These are phyloP conservation scores for Verruconis gallopava DNA, from an alignment of 2,329 filamentous ascomycete genomes.

Conservation along the genomic window DNA sequence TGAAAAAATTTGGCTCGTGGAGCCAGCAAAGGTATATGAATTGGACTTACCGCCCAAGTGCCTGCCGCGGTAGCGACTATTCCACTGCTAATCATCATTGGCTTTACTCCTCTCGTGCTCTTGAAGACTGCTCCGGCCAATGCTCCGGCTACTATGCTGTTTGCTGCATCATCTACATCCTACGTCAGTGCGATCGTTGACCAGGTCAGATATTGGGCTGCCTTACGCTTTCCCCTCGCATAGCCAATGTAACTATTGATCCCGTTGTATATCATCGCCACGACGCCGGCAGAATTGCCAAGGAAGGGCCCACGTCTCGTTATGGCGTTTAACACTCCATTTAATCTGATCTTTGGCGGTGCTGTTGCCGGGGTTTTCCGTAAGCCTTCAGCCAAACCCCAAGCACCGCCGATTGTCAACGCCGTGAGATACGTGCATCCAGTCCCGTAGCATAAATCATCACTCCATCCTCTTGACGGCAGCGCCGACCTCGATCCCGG, in stretches of 20 bases:
- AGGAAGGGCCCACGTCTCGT: constrained; percentile 88
- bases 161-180: constrained; percentile 52
- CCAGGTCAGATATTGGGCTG: neutral
- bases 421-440: constrained; percentile 89
- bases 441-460: constrained; percentile 95
- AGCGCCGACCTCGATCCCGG: constrained; percentile 78
- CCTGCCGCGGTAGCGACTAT: constrained; percentile 79
- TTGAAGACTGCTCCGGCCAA: constrained; percentile 93
- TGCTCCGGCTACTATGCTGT: constrained; percentile 74
- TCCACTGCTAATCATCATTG: constrained; percentile 88
- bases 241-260: constrained; percentile 30
- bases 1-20: neutral
- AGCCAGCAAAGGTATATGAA: neutral
- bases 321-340: constrained; percentile 87
- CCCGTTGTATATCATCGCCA: constrained; percentile 93
- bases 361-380: constrained; percentile 55
- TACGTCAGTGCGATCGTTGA: constrained; percentile 2
- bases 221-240: constrained; percentile 23
- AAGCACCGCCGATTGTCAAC: constrained; percentile 66
- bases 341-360: constrained; percentile 81
- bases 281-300: constrained; percentile 88
- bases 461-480: constrained; percentile 91
- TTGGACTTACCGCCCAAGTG: constrained; percentile 69
- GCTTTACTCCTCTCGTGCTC: constrained; percentile 77
- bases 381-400: constrained; percentile 85